Evolutionary conservation across 1,139 yeast genomes (phyloP).

Genomic region (Zygotorulaspora mrakii): DNA sequence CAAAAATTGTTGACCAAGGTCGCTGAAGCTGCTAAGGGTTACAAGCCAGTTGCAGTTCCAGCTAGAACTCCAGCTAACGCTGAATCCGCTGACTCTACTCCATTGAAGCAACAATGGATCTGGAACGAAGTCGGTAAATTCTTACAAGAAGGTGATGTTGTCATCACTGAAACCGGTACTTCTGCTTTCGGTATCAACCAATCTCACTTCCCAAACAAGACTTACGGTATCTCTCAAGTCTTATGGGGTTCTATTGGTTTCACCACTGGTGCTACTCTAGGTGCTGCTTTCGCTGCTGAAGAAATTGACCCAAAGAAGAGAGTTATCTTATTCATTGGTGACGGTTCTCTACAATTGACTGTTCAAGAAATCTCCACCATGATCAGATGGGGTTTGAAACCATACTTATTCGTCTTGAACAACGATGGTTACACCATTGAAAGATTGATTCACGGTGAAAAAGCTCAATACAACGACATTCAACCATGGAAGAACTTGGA

Average conservation of each 20-base stretch:
- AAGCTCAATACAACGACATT: slow-evolving; percentile 72
- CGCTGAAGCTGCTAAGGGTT: slow-evolving; percentile 40
- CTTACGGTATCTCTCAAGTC: slow-evolving; percentile 80
- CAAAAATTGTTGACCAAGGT: slow-evolving; percentile 45
- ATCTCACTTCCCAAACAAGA: slow-evolving; percentile 69
- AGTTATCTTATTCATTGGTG: slow-evolving; percentile 81
- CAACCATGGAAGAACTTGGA: slow-evolving; percentile 78
- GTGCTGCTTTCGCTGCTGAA: slow-evolving; percentile 81
- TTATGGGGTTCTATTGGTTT: slow-evolving; percentile 90
- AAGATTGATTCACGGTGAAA: slow-evolving; percentile 78
- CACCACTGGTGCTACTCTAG: slow-evolving; percentile 80
- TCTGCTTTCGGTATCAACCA: slow-evolving; percentile 83
- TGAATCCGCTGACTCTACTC: slow-evolving; percentile 37
- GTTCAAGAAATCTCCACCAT: slow-evolving; percentile 84
- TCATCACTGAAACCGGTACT: slow-evolving; percentile 86
- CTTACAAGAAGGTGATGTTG: slow-evolving; percentile 75
- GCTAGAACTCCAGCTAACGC: slow-evolving; percentile 46
- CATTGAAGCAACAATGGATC: slow-evolving; percentile 70
- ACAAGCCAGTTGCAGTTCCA: slow-evolving; percentile 50
- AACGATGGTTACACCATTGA: slow-evolving; percentile 89
- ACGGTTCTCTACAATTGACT: slow-evolving; percentile 84
- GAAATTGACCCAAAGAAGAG: slow-evolving; percentile 67
- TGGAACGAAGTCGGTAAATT: slow-evolving; percentile 75
- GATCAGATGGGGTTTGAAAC: slow-evolving; percentile 74
- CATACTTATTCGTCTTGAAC: slow-evolving; percentile 78